Evolutionary conservation across 805 yeast species (phyloP).

Genomic region (Danielia oregonensis): DNA sequence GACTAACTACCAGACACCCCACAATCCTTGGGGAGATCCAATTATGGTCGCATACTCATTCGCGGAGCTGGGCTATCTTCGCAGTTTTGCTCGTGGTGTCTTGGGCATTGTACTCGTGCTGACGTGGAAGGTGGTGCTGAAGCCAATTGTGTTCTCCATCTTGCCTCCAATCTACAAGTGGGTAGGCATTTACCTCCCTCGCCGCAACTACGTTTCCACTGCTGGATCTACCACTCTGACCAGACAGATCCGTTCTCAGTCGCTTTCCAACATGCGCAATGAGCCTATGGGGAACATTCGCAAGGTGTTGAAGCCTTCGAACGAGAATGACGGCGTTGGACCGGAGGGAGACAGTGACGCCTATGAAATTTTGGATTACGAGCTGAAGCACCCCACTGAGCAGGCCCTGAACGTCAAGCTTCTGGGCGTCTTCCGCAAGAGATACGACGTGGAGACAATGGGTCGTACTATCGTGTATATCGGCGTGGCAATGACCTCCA

Average conservation of each 20-base stretch:
- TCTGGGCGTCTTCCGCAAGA: slow-evolving; percentile 50
- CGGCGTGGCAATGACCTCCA: slow-evolving; percentile 65
- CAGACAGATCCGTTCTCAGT: slow-evolving; percentile 34
- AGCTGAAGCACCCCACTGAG: slow-evolving; percentile 5
- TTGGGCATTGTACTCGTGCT: slow-evolving; percentile 63
- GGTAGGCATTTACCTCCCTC: slow-evolving; percentile 36
- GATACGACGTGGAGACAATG: slow-evolving; percentile 72
- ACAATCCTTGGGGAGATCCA: slow-evolving; percentile 22
- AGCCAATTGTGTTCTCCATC: slow-evolving; percentile 55
- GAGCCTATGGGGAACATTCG: slow-evolving; percentile 24
- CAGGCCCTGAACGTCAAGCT: slow-evolving; percentile 12
- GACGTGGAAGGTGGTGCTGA: slow-evolving; percentile 71
- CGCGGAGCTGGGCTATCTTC: slow-evolving; percentile 39
- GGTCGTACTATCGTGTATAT: slow-evolving; percentile 78
- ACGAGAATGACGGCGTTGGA: slow-evolving; percentile 28
- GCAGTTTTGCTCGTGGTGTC: slow-evolving; percentile 40
- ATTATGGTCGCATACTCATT: slow-evolving; percentile 41
- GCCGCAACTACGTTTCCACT: slow-evolving; percentile 35
- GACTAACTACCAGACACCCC: slow-evolving; percentile 23
- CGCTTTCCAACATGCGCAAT: slow-evolving; percentile 33
- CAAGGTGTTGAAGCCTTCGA: slow-evolving; percentile 21
- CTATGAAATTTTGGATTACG: slow-evolving; percentile 38
- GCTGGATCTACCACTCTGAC: slow-evolving; percentile 32
- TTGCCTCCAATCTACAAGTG: slow-evolving; percentile 57
- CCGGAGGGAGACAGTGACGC: slow-evolving; percentile 39